These are phyloP conservation scores for Pichia sp. DNA, from an alignment of 1,139 yeast genomes.

Conservation along the genomic window DNA sequence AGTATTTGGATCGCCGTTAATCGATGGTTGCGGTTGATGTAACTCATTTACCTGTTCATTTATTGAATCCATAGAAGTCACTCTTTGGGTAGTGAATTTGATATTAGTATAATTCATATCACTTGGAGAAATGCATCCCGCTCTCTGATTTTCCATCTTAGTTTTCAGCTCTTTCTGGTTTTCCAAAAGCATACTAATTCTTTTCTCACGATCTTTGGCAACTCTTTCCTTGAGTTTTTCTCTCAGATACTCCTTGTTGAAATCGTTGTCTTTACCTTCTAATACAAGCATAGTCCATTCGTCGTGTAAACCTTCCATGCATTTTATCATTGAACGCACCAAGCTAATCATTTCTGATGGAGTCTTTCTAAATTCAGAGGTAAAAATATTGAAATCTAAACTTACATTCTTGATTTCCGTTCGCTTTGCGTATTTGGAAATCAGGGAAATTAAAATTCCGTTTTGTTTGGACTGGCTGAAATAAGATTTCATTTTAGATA, in stretches of 20 bases:
- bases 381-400: constrained; percentile 19
- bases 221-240: constrained; percentile 20
- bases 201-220: constrained; percentile 14
- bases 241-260: constrained; percentile 20
- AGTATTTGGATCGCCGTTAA: too few relatives aligned
- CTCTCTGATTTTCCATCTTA: constrained; percentile 3
- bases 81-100: too few relatives aligned
- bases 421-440: constrained; percentile 41
- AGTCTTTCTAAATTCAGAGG: constrained; percentile 29
- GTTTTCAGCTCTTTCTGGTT: constrained; percentile 5
- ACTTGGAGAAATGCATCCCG: constrained; percentile 1
- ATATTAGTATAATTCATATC: background rate
- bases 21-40: too few relatives aligned
- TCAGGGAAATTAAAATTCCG: constrained; percentile 42
- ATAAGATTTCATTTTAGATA: constrained; percentile 34
- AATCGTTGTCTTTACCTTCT: constrained; percentile 19
- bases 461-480: constrained; percentile 43
- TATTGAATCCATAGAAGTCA: too few relatives aligned
- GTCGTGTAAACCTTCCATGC: constrained; percentile 19
- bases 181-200: constrained; percentile 1
- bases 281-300: constrained; percentile 24
- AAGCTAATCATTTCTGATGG: constrained; percentile 20
- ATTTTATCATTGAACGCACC: constrained; percentile 16
- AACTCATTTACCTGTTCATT: too few relatives aligned
- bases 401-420: constrained; percentile 25